Percentiles rank a stretch among this genome's conserved stretches.
phyloP scores from a whole-genome alignment of 140 eudicot genomes.

The Ambrosia hybrid region DNA sequence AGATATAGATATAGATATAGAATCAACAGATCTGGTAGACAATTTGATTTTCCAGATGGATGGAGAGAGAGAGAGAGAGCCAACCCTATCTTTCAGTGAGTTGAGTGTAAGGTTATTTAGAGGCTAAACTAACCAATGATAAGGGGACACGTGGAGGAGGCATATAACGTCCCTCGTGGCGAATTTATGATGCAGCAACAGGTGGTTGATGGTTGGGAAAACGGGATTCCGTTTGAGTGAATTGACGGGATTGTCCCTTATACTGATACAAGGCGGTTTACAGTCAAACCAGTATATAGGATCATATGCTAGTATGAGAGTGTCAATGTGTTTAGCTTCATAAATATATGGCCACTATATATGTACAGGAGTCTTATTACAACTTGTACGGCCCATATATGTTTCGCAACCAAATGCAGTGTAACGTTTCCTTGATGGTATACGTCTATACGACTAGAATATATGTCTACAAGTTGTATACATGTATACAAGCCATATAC shows the following conservation, averaged over 20 bases:
- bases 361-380: too few species aligned
- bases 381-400: too few species aligned
- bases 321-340: too few species aligned
- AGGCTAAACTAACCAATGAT: constrained; percentile 30
- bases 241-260: constrained; percentile 6
- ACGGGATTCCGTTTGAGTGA: constrained; percentile 19
- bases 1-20: neutral
- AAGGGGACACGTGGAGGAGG: constrained; percentile 39
- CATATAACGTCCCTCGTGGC: constrained; percentile 9
- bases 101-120: constrained; percentile 36
- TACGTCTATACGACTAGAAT: too few species aligned
- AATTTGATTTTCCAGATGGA: neutral
- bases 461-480: too few species aligned
- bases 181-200: constrained; percentile 28
- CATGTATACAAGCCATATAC: too few species aligned
- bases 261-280: neutral
- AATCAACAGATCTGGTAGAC: constrained; percentile 22
- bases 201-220: constrained; percentile 22
- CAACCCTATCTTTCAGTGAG: constrained; percentile 30
- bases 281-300: too few species aligned
- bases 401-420: too few species aligned
- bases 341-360: too few species aligned
- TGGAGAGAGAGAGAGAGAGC: constrained; percentile 18
- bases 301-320: too few species aligned
- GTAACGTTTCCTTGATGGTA: too few species aligned